Evolutionary conservation across 2,329 filamentous ascomycete species (phyloP).

Genomic region (Diaporthe destruens): DNA sequence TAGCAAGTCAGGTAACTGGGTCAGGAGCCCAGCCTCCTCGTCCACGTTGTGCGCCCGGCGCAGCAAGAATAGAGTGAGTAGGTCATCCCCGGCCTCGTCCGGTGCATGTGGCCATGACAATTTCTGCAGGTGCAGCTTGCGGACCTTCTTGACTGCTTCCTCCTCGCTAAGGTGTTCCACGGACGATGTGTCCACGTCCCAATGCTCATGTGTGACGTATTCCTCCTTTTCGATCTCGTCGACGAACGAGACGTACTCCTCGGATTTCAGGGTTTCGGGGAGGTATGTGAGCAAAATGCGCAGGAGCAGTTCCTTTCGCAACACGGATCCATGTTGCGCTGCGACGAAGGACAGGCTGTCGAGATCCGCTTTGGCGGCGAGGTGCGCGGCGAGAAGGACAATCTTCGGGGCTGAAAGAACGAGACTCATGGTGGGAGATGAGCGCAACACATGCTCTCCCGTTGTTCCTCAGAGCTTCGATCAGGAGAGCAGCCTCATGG

Average conservation of each 20-base stretch:
- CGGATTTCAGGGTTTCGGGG: slow-evolving; percentile 76
- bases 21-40: slow-evolving; percentile 77
- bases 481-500: slow-evolving; percentile 18
- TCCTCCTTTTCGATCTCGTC: slow-evolving; percentile 66
- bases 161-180: slow-evolving; percentile 72
- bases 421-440: slow-evolving; percentile 53
- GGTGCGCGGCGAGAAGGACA: slow-evolving; percentile 78
- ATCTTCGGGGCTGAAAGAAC: slow-evolving; percentile 75
- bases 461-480: neutral
- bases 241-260: slow-evolving; percentile 72
- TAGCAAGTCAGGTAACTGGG: slow-evolving; percentile 75
- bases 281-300: slow-evolving; percentile 82
- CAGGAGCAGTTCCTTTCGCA: slow-evolving; percentile 75
- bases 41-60: slow-evolving; percentile 78
- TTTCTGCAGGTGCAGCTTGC: slow-evolving; percentile 73
- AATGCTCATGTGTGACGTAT: slow-evolving; percentile 55
- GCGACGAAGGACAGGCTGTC: slow-evolving; percentile 71
- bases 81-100: slow-evolving; percentile 63
- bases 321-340: slow-evolving; percentile 65
- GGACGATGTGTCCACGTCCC: slow-evolving; percentile 66
- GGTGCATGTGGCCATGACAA: slow-evolving; percentile 64
- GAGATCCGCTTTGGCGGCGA: slow-evolving; percentile 75
- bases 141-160: slow-evolving; percentile 72
- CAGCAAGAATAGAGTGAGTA: slow-evolving; percentile 74
- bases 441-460: slow-evolving; percentile 40